phyloP scores from a whole-genome alignment of 139 green algal genomes.

The Desmodesmus armatus region DNA sequence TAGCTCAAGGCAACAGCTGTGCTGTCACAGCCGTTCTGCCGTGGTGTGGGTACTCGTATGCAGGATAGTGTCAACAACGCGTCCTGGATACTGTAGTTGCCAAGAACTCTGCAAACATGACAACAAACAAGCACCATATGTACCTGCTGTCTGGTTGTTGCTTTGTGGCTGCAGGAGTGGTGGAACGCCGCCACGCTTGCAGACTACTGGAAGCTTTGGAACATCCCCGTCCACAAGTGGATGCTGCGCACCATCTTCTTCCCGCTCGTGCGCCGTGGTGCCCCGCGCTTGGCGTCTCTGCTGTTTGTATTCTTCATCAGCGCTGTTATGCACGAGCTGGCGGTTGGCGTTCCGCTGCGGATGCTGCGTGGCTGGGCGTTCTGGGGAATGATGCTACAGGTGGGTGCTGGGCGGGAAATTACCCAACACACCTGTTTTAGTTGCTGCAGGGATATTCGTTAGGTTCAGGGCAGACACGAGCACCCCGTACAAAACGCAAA shows the following conservation, averaged over 20 bases:
- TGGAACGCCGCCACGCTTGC: constrained; percentile 93
- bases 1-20: too few species aligned
- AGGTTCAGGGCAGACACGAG: too few species aligned
- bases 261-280: constrained; percentile 57
- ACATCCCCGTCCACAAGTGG: constrained; percentile 92
- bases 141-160: not conserved
- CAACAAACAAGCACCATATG: not conserved
- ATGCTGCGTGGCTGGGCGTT: constrained; percentile 89
- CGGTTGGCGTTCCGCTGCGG: constrained; percentile 91
- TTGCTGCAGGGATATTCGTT: too few species aligned
- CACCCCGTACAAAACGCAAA: too few species aligned
- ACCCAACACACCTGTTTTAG: too few species aligned
- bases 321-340: constrained; percentile 89
- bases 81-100: not conserved
- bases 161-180: constrained; percentile 66
- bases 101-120: not conserved
- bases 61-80: too few species aligned
- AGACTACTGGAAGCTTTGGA: constrained; percentile 93
- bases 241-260: constrained; percentile 93
- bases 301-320: constrained; percentile 85
- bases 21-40: too few species aligned
- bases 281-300: constrained; percentile 49
- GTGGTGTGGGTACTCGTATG: too few species aligned
- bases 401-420: too few species aligned
- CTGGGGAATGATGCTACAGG: constrained; percentile 79